Base-by-base conservation (phyloP, 202 grass and related monocot genomes). In the Brachypodium distachyon region DNA sequence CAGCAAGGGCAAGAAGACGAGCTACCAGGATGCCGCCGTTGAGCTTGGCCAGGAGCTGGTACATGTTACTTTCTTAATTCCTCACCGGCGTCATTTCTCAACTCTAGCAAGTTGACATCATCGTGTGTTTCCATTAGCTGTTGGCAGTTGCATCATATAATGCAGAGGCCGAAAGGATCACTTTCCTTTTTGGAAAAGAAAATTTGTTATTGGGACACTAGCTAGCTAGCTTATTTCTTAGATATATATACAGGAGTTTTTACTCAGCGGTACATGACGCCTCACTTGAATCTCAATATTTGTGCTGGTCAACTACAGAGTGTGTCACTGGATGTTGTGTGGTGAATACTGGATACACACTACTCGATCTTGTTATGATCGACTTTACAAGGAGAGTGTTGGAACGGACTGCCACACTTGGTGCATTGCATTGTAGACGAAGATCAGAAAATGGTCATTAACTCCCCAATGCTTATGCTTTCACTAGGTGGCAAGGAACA, bases 1-100 rank as follows among this genome's bases (percentile, higher is more conserved):
- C 71, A 96, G 89, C 77, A 87, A 88, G 60, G 92, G 92, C 46
- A 96, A 86, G 81, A 96, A 92, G 83, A 96, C 75, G 84, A 89
- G 63, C 84, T 96, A 96, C 79, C 92, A 96, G 67, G 92, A 96
- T n/a, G 89, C 92, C 29, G 92, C 92, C 38, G 79, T 96, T 68
- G 86, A 89, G 82, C 89, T 96, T 25, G 92, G 92, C 70, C 40
- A 83, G 79, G 89, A 89, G 48, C 72, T 96, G 86, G 92, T 96
- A 77, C 76, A 73, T 72, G 58, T 77, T 36, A 7, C 14, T 27
- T 68, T 52, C 12, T 8, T 16, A 31, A 14, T 8, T 56, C 36
- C 38, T 22, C 21, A 19, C 17, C 19, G 17, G 12, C 33, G 13
- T 29, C 6, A 1, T 31, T 37, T 76, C 41, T 17, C 14, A 38